These are phyloP conservation scores for Pseudogymnoascus sp. DNA, from an alignment of 2,329 filamentous ascomycete genomes.

Conservation along the genomic window DNA sequence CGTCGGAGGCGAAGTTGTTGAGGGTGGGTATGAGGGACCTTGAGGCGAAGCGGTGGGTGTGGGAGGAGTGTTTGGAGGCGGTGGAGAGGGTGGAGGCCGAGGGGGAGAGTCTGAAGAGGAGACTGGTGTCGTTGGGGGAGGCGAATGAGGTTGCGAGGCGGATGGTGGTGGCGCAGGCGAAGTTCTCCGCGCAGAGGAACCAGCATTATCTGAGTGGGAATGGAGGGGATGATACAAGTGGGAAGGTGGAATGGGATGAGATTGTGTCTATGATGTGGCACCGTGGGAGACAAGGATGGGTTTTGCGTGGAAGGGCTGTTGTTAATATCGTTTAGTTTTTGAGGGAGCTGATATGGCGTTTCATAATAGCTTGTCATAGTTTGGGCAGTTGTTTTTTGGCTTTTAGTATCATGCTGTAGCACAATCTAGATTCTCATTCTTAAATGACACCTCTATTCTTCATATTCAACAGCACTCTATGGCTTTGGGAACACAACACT, in stretches of 20 bases:
- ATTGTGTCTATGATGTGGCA: background rate
- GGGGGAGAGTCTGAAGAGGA: conserved; percentile 35
- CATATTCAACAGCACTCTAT: background rate
- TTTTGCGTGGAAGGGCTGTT: background rate
- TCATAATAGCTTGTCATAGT: background rate
- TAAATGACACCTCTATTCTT: background rate
- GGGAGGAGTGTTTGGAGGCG: conserved; percentile 31
- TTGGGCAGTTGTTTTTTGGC: background rate
- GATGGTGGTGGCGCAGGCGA: conserved; percentile 16
- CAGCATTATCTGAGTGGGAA: background rate
- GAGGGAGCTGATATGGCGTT: background rate
- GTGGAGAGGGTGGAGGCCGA: conserved; percentile 19
- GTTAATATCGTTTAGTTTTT: conserved; percentile 1
- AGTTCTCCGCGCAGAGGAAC: background rate
- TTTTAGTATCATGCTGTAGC: background rate
- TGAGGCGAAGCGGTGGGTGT: conserved; percentile 18
- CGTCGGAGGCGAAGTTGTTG: background rate
- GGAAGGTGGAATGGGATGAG: background rate
- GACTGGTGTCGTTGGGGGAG: conserved; percentile 47
- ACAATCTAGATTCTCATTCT: conserved; percentile 2
- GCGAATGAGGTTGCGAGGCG: conserved; percentile 52
- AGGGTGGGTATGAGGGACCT: background rate
- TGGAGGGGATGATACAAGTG: background rate
- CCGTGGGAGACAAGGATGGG: background rate
- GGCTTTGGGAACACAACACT: conserved; percentile 30